phyloP scores from a whole-genome alignment of 352 stramenopile genomes.

The Globisporangium splendens region DNA sequence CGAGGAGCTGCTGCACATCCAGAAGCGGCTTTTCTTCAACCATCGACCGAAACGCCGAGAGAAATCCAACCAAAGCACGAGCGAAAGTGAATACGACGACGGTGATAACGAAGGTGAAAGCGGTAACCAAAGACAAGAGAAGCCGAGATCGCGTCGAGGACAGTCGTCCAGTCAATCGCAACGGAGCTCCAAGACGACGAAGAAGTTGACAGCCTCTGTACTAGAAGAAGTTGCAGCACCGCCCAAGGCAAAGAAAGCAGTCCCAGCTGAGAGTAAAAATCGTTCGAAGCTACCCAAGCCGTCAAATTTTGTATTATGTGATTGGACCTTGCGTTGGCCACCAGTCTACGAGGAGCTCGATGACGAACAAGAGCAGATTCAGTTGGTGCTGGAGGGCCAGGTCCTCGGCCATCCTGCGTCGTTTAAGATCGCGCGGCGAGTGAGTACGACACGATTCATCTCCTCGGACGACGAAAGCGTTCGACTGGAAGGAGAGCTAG shows the following conservation, averaged over 20 bases:
- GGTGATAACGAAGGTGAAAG: not conserved
- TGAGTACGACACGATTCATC: conserved; percentile 38
- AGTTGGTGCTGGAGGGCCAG: conserved; percentile 36
- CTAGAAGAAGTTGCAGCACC: conserved; percentile 10
- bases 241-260: conserved; percentile 2
- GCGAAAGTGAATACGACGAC: conserved; percentile 2
- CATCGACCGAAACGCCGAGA: not conserved
- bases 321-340: conserved; percentile 33
- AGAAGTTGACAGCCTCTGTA: conserved; percentile 9
- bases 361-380: conserved; percentile 9
- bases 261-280: not conserved
- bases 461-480: conserved; percentile 38
- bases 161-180: not conserved
- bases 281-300: not conserved
- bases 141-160: no score
- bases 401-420: conserved; percentile 16
- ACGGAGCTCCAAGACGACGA: not conserved
- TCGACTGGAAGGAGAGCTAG: conserved; percentile 32
- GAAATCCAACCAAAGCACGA: not conserved
- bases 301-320: conserved; percentile 13
- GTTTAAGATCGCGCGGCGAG: conserved; percentile 41
- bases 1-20: conserved; percentile 27
- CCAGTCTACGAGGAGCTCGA: conserved; percentile 7
- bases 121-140: not conserved
- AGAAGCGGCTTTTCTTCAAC: conserved; percentile 30